Percentiles rank a stretch among this genome's conserved stretches.
phyloP scores from a whole-genome alignment of 2,329 filamentous ascomycete species.

The Ophiostoma pallidulum region DNA sequence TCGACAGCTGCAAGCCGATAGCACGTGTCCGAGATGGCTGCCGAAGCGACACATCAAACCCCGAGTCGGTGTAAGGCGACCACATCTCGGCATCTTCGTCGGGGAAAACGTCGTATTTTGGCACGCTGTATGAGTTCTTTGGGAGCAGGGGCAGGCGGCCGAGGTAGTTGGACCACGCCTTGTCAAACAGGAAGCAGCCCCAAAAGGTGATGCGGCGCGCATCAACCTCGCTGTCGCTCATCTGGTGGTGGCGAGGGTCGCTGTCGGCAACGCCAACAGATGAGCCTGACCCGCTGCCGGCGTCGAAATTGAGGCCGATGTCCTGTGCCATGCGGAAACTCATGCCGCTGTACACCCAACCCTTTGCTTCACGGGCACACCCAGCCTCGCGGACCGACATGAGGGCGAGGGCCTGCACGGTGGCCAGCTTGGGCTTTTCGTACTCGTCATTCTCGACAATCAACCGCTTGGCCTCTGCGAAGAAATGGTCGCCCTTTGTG shows the following conservation, averaged over 20 bases:
- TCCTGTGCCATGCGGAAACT: conserved; percentile 96
- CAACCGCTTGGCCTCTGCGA: conserved; percentile 81
- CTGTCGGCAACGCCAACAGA: conserved; percentile 47
- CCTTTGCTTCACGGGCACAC: conserved; percentile 86
- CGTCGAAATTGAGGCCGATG: conserved; percentile 80
- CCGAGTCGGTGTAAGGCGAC: conserved; percentile 70
- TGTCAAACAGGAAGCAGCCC: conserved; percentile 98
- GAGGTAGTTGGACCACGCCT: conserved; percentile 97
- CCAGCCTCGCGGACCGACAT: conserved; percentile 97
- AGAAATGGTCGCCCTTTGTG: conserved; percentile 93
- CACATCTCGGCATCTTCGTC: conserved; percentile 77
- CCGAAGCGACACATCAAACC: conserved; percentile 59
- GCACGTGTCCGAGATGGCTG: conserved; percentile 80
- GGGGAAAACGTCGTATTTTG: conserved; percentile 85
- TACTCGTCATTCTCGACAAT: conserved; percentile 90
- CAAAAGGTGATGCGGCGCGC: conserved; percentile 88
- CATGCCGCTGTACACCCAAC: conserved; percentile 98
- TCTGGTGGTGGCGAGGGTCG: conserved; percentile 30
- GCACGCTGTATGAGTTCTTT: conserved; percentile 67
- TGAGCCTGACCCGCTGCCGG: conserved; percentile 36
- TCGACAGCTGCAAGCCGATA: conserved; percentile 69
- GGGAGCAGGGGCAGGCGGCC: conserved; percentile 83
- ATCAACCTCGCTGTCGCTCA: conserved; percentile 78
- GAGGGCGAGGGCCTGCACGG: conserved; percentile 83
- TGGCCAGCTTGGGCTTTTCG: conserved; percentile 77